Conservation (phyloP, 2,329 filamentous ascomycete genomes). For the Beauveria sp. region DNA sequence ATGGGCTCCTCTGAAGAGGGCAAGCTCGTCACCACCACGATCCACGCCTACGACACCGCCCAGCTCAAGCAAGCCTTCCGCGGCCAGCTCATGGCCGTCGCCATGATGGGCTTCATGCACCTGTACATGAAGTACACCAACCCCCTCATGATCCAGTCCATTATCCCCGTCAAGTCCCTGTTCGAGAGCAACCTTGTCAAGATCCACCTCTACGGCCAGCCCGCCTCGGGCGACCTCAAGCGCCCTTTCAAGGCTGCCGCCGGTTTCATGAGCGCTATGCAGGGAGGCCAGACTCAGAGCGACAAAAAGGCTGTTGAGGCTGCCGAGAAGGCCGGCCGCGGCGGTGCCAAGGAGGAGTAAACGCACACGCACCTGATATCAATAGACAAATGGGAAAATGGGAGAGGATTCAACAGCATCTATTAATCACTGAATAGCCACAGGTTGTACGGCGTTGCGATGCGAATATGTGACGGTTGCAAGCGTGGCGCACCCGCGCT, state of each 20-base stretch:
- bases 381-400: neutral
- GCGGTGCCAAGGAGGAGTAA: constrained; percentile 67
- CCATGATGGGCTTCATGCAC: constrained; percentile 99
- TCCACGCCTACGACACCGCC: constrained; percentile 85
- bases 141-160: constrained; percentile 95
- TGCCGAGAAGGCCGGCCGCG: constrained; percentile 66
- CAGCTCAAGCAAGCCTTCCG: constrained; percentile 84
- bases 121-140: constrained; percentile 99
- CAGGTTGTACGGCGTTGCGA: neutral
- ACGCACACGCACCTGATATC: constrained; percentile 1
- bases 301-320: constrained; percentile 84
- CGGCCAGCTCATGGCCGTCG: constrained; percentile 88
- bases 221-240: constrained; percentile 85
- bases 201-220: constrained; percentile 83
- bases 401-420: neutral
- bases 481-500: neutral
- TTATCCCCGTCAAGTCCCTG: constrained; percentile 93
- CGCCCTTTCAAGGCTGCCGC: constrained; percentile 84
- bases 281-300: constrained; percentile 69
- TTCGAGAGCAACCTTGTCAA: constrained; percentile 95
- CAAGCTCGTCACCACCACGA: constrained; percentile 92
- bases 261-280: constrained; percentile 75
- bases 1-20: constrained; percentile 91
- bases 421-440: neutral
- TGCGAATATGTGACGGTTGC: neutral